These are phyloP conservation scores for Emergomyces pasteurianus DNA, from an alignment of 2,329 filamentous ascomycete genomes.

Conservation along the genomic window DNA sequence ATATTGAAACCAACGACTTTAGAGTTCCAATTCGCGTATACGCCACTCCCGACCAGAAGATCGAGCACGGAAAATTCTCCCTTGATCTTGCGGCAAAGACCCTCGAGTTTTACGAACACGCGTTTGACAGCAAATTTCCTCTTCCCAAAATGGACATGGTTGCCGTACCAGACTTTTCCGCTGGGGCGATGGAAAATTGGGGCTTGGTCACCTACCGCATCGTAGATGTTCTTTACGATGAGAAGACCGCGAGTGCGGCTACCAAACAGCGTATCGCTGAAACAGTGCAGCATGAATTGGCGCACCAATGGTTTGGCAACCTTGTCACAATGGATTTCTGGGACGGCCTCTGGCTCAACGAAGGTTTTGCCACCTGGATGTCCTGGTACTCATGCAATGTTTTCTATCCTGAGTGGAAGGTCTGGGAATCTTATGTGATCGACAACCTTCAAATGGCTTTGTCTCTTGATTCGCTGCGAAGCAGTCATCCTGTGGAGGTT, in stretches of 20 bases:
- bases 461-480: slow-evolving; percentile 77
- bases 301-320: slow-evolving; percentile 98
- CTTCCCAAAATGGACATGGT: slow-evolving; percentile 95
- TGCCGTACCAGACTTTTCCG: slow-evolving; percentile 89
- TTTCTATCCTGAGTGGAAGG: slow-evolving; percentile 97
- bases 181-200: slow-evolving; percentile 98
- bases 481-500: slow-evolving; percentile 93
- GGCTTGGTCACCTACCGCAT: slow-evolving; percentile 90
- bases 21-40: slow-evolving; percentile 89
- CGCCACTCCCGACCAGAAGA: slow-evolving; percentile 77
- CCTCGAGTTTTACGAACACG: slow-evolving; percentile 88
- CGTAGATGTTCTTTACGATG: slow-evolving; percentile 79
- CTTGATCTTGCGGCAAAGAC: slow-evolving; percentile 81
- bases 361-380: slow-evolving; percentile 87
- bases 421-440: slow-evolving; percentile 91
- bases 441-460: slow-evolving; percentile 84
- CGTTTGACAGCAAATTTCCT: slow-evolving; percentile 77
- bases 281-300: slow-evolving; percentile 91
- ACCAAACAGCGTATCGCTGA: slow-evolving; percentile 90
- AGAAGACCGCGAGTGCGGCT: slow-evolving; percentile 78
- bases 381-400: slow-evolving; percentile 87
- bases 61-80: slow-evolving; percentile 83
- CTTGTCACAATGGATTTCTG: slow-evolving; percentile 98
- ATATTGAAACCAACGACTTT: slow-evolving; percentile 85
- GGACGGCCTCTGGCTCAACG: slow-evolving; percentile 94